A percentile compares a stretch with the other conserved stretches of the same genome.
Evolutionary conservation across 768 basidiomycete species (phyloP).

Genomic region (Kwoniella europaea): DNA sequence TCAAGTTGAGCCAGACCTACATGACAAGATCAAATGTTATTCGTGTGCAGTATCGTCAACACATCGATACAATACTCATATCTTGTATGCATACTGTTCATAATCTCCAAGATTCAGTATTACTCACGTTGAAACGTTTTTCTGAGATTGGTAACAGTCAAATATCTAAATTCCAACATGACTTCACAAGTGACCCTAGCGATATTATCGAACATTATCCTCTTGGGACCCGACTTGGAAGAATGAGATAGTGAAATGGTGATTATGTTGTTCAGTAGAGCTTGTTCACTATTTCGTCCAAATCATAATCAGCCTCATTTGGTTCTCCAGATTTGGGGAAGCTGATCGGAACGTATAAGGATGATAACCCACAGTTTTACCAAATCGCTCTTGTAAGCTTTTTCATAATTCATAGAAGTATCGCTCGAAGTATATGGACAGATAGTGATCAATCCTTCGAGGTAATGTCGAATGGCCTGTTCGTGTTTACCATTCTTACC

Average conservation of each 20-base stretch:
- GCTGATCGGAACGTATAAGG: background rate
- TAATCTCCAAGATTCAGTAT: no score
- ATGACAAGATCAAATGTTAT: background rate
- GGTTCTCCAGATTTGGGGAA: no score
- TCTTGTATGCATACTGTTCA: no score
- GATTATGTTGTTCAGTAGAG: conserved; percentile 6
- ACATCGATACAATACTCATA: no score
- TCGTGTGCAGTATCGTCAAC: no score
- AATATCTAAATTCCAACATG: conserved; percentile 8
- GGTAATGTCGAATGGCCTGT: conserved; percentile 8
- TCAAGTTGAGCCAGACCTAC: conserved; percentile 12
- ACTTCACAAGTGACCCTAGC: conserved; percentile 8
- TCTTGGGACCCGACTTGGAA: conserved; percentile 4
- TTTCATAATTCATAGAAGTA: background rate
- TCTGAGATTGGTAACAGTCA: background rate
- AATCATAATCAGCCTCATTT: background rate
- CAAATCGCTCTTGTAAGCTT: background rate
- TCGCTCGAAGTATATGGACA: conserved; percentile 4
- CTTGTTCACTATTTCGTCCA: conserved; percentile 14
- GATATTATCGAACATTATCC: conserved; percentile 7
- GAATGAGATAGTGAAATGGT: conserved; percentile 10
- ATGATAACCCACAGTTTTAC: background rate
- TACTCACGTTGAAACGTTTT: conserved; percentile 20
- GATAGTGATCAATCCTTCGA: background rate
- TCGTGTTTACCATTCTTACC: background rate